A percentile compares a stretch with the other conserved stretches of the same genome.
Conservation (phyloP, 352 stramenopile species). For the Globisporangium echinulatum region DNA sequence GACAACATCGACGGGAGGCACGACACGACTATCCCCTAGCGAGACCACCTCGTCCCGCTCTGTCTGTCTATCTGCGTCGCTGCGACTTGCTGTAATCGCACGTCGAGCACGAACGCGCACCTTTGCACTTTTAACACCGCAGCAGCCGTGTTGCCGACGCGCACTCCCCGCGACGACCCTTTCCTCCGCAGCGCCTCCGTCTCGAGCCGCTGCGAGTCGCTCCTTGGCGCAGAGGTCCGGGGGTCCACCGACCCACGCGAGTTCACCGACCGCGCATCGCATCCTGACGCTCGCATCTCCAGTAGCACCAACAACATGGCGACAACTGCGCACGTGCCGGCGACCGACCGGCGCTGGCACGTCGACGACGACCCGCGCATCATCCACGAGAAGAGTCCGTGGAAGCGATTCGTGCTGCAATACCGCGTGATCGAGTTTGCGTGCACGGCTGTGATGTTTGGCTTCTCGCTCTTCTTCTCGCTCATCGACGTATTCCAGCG, state of each 20-base stretch:
- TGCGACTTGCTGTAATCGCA: too few species aligned
- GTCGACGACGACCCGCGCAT: conserved; percentile 8
- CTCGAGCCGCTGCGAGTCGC: not conserved
- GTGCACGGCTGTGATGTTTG: conserved; percentile 36
- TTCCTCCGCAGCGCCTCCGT: not conserved
- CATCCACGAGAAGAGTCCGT: conserved; percentile 14
- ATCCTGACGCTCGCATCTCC: too few species aligned
- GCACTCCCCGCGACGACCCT: not conserved
- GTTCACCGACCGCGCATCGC: too few species aligned
- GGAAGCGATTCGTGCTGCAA: conserved; percentile 18
- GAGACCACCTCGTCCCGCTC: not conserved
- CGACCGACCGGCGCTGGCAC: conserved; percentile 2
- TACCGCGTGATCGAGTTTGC: conserved; percentile 59
- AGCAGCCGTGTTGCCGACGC: not conserved
- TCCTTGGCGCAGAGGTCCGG: not conserved
- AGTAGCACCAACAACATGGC: conserved; percentile 1
- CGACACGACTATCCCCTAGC: not conserved
- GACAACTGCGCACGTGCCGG: conserved; percentile 1
- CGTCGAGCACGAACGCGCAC: too few species aligned
- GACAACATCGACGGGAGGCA: not conserved
- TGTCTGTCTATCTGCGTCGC: not conserved
- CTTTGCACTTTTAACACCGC: not conserved
- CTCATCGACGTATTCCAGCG: conserved; percentile 48
- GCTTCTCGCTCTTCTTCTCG: conserved; percentile 39
- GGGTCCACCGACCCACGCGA: conserved; percentile 1